These are phyloP conservation scores for Sporothrix pseudoabietina DNA, from an alignment of 2,329 filamentous ascomycete species.

Conservation along the genomic window DNA sequence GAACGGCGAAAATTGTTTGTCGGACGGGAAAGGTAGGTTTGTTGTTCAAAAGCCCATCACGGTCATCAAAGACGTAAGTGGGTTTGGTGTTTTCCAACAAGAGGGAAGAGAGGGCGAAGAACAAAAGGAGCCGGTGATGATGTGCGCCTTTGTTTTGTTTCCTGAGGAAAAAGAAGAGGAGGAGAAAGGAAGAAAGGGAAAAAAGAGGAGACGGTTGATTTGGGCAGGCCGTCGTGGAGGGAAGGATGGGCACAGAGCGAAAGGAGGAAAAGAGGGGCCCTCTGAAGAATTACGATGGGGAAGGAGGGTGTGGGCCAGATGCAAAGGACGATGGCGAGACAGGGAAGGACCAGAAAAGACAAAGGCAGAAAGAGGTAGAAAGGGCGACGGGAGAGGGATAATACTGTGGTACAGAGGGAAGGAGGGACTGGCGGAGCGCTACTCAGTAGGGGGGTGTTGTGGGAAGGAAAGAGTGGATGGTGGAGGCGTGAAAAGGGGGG, in stretches of 20 bases:
- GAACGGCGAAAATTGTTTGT: constrained; percentile 36
- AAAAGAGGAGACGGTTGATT: constrained; percentile 1
- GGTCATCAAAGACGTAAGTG: constrained; percentile 22
- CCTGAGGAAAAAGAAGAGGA: constrained; percentile 11
- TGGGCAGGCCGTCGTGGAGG: constrained; percentile 1
- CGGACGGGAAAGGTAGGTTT: not conserved
- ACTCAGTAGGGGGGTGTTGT: not conserved
- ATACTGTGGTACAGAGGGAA: constrained; percentile 4
- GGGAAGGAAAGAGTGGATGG: not conserved
- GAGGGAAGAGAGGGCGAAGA: constrained; percentile 9
- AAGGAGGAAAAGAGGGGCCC: constrained; percentile 21
- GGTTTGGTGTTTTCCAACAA: not conserved
- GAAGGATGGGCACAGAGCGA: constrained; percentile 1
- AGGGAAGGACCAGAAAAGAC: not conserved
- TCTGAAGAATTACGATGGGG: constrained; percentile 32
- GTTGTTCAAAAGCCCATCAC: constrained; percentile 26
- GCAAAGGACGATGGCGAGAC: constrained; percentile 17
- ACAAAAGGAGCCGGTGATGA: constrained; percentile 22
- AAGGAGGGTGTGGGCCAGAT: constrained; percentile 26
- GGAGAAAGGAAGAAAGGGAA: not conserved
- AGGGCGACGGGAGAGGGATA: constrained; percentile 8
- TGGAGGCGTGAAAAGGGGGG: constrained; percentile 14
- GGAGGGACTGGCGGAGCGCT: not conserved
- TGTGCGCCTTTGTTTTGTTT: constrained; percentile 26
- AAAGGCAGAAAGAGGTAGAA: constrained; percentile 5